Percentiles rank a stretch among this genome's conserved stretches.
Conservation (phyloP, 176 grass and related monocot species). For the Thinopyrum elongatum region DNA sequence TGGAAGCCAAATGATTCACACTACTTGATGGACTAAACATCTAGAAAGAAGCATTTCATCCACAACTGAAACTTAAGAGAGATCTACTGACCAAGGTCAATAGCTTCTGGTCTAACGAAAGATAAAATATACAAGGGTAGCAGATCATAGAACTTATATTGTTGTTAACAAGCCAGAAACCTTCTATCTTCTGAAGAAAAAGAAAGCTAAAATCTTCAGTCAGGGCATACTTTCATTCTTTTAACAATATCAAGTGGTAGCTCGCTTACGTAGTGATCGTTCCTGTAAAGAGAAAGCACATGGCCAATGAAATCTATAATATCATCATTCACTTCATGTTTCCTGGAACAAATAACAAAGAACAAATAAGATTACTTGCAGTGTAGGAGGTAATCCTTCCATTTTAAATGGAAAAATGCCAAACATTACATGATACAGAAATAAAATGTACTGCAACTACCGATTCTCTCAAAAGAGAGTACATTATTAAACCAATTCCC, state of each 20-base stretch:
- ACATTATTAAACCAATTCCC: background rate
- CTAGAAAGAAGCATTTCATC: no score
- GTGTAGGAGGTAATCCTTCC: no score
- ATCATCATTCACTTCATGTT: constrained; percentile 49
- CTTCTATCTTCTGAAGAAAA: no score
- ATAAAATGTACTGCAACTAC: background rate
- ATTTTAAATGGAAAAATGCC: background rate
- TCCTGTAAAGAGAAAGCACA: constrained; percentile 78
- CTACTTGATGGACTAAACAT: no score
- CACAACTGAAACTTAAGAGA: no score
- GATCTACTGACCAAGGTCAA: no score
- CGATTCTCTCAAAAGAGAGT: background rate
- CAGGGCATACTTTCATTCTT: constrained; percentile 79
- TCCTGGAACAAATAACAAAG: no score
- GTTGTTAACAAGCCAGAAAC: background rate
- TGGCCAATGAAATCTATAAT: constrained; percentile 82
- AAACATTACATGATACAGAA: background rate
- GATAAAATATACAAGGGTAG: background rate
- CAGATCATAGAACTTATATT: background rate
- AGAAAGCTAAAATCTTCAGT: no score
- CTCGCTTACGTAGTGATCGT: constrained; percentile 73
- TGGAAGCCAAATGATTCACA: no score
- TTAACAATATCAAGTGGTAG: constrained; percentile 83
- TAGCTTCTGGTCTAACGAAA: background rate
- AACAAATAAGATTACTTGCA: no score